Conservation (phyloP, 2,329 filamentous ascomycete species). For the Venturia asperata region DNA sequence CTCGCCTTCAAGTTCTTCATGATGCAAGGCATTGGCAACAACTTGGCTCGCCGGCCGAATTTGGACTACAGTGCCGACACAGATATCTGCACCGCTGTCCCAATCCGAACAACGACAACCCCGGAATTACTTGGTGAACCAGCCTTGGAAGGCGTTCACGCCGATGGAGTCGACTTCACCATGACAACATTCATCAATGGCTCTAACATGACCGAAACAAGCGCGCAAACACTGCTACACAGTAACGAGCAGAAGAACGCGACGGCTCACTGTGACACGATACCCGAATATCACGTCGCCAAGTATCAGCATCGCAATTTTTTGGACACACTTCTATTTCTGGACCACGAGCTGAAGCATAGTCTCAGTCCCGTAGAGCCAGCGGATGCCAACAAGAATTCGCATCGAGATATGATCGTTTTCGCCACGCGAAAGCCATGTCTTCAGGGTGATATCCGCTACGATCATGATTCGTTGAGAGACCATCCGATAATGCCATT, state of each 20-base stretch:
- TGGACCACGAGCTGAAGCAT: slow-evolving; percentile 29
- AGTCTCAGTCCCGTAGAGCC: slow-evolving; percentile 26
- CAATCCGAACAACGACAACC: slow-evolving; percentile 28
- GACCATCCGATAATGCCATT: slow-evolving; percentile 25
- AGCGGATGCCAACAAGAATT: slow-evolving; percentile 24
- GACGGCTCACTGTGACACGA: slow-evolving; percentile 23
- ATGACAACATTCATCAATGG: slow-evolving; percentile 29
- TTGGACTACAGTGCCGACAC: slow-evolving; percentile 27
- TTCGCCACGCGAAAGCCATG: slow-evolving; percentile 29
- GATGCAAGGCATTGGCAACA: slow-evolving; percentile 25
- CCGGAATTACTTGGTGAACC: slow-evolving; percentile 28
- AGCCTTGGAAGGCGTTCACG: slow-evolving; percentile 31
- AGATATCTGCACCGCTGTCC: slow-evolving; percentile 29
- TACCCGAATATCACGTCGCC: slow-evolving; percentile 23
- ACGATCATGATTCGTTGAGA: slow-evolving; percentile 25
- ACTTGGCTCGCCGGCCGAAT: slow-evolving; percentile 22
- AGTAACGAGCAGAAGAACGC: slow-evolving; percentile 26
- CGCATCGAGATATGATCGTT: slow-evolving; percentile 29
- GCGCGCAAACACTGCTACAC: slow-evolving; percentile 30
- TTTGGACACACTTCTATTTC: slow-evolving; percentile 28
- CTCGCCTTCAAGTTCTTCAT: slow-evolving; percentile 30
- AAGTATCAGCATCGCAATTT: slow-evolving; percentile 26
- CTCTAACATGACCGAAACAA: slow-evolving; percentile 28
- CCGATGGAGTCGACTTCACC: slow-evolving; percentile 31
- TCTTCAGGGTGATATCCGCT: slow-evolving; percentile 24